phyloP scores from a whole-genome alignment of 805 yeast species.

The Lipomyces yamadae region DNA sequence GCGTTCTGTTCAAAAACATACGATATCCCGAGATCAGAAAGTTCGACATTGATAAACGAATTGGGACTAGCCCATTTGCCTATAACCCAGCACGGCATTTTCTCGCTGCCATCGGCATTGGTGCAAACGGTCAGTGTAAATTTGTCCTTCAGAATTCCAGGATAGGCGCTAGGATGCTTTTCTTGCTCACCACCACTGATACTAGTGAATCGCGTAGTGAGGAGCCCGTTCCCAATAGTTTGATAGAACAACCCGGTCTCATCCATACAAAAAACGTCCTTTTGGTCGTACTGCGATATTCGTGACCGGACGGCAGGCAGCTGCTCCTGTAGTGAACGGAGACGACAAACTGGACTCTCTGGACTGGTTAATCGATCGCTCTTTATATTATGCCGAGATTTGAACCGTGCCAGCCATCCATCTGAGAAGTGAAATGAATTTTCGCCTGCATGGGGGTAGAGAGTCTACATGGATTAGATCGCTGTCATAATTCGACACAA shows the following conservation, averaged over 20 bases:
- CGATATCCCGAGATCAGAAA: conserved; percentile 17
- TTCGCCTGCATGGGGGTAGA: conserved; percentile 26
- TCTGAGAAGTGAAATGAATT: conserved; percentile 34
- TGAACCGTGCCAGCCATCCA: conserved; percentile 37
- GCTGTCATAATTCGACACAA: background rate
- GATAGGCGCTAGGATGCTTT: background rate
- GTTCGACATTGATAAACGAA: conserved; percentile 27
- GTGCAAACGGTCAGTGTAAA: conserved; percentile 24
- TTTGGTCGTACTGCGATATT: conserved; percentile 25
- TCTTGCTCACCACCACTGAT: background rate
- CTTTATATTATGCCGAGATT: conserved; percentile 27
- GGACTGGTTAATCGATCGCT: conserved; percentile 9
- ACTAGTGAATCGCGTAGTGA: background rate
- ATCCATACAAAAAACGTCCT: conserved; percentile 30
- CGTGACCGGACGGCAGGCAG: conserved; percentile 23
- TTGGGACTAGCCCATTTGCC: conserved; percentile 21
- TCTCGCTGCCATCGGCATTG: conserved; percentile 33
- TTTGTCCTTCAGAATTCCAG: conserved; percentile 18
- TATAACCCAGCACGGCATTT: conserved; percentile 31
- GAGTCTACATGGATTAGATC: conserved; percentile 8
- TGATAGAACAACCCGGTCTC: conserved; percentile 30
- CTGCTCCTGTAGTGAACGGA: conserved; percentile 17
- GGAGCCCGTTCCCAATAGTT: conserved; percentile 17
- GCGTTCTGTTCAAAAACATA: conserved; percentile 24
- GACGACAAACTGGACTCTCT: conserved; percentile 6